A percentile compares a stretch with the other conserved stretches of the same genome.
These are phyloP conservation scores for Coffea eugenioides DNA, from an alignment of 257 asterid genomes.

Conservation along the genomic window DNA sequence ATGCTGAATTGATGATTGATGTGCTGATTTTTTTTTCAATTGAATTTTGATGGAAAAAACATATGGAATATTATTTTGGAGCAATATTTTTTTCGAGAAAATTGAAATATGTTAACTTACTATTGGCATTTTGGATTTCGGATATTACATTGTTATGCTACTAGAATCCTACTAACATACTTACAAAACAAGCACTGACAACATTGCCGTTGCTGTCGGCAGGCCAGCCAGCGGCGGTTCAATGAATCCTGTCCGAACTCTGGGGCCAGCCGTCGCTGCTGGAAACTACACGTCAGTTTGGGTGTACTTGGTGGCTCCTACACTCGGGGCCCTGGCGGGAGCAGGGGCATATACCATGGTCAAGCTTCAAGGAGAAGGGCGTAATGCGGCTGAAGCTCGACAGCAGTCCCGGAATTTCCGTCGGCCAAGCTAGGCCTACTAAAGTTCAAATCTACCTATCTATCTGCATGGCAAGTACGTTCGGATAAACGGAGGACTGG, in stretches of 20 bases:
- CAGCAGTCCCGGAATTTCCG: conserved; percentile 38
- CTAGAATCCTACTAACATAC: too few species aligned
- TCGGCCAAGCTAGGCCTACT: conserved; percentile 5
- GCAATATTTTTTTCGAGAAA: too few species aligned
- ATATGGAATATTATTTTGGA: too few species aligned
- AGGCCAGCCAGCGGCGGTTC: conserved; percentile 89
- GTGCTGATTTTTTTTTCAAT: too few species aligned
- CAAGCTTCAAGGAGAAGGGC: conserved; percentile 23
- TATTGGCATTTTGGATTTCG: too few species aligned
- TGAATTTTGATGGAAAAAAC: too few species aligned
- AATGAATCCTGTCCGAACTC: conserved; percentile 85
- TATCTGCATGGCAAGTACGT: too few species aligned
- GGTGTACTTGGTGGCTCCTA: conserved; percentile 79
- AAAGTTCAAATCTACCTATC: too few species aligned
- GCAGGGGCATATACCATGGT: conserved; percentile 47
- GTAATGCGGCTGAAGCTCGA: conserved; percentile 14
- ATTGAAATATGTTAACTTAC: too few species aligned
- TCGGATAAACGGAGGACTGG: too few species aligned
- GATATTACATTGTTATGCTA: too few species aligned
- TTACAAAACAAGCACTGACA: neutral
- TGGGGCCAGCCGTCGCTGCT: conserved; percentile 92
- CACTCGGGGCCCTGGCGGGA: conserved; percentile 82
- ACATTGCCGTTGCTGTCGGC: neutral
- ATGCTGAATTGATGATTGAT: too few species aligned
- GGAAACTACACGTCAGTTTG: conserved; percentile 79